Base-by-base conservation (phyloP, 1,139 yeast genomes). In the Saccharomyces pastorianus region DNA sequence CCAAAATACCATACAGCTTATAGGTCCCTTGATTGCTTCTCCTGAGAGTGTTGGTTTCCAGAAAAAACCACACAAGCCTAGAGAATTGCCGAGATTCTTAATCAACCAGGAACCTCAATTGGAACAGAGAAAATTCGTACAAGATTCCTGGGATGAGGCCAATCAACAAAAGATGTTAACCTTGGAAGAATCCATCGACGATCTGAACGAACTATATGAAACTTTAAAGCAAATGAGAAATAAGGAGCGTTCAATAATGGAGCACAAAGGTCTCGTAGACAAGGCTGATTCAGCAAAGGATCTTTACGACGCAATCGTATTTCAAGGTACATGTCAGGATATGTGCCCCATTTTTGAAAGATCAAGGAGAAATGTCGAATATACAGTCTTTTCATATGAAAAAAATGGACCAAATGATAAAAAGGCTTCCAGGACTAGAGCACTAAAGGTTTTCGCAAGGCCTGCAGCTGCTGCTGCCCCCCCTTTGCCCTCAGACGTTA, bases 381-480 rank as follows among this genome's bases (percentile, higher is more conserved):
- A 90, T 64, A 91, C 91, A 60, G 95, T 90, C 44, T 86, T 88
- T 59, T 76, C 80, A 9, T 76, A 85, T 64, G 99, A 93, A 71
- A 84, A 78, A 60, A 91, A 85, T 61, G 49, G 53, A 17, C 80
- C 83, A 0, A 58, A 50, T 0, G 80, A 87, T 0, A 84, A 84
- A n/a, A 77, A 74, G 58, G 87, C 90, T 2, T 78, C 91, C 0
- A 71, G 80, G 47, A 67, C 69, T 2, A 76, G 77, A 49, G 97
- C 98, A 0, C 81, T 95, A 7, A 95, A 95, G 70, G 96, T 96
- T 1, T 95, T 93, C 68, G 88, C 96, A 34, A 76, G 99, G 61
- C 98, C 99, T 0, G 96, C 96, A 9, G 98, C 99, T 1, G 99
- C 99, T 9, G 97, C 95, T 62, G 96, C 97, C 0, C 98, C 98